Conservation (phyloP, 306 rosid species). For the Corylus americana region DNA sequence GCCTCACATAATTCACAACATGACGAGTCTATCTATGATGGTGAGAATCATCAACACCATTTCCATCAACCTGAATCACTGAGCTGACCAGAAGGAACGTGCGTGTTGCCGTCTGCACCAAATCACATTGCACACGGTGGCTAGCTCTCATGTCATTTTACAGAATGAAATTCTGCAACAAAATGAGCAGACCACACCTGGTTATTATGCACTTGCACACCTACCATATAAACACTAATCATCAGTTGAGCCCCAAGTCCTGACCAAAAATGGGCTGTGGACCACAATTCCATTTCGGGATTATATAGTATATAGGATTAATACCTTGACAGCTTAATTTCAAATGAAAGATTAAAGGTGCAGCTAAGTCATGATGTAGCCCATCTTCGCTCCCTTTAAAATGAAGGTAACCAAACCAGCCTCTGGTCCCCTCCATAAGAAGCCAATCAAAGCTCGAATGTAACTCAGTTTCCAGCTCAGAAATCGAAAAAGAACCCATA, state of each 20-base stretch:
- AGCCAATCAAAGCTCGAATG: slow-evolving; percentile 30
- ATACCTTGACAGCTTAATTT: background rate
- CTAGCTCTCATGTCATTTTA: background rate
- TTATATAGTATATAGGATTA: background rate
- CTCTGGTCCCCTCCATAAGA: slow-evolving; percentile 49
- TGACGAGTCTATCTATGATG: background rate
- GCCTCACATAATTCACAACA: slow-evolving; percentile 2
- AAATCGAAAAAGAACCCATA: background rate
- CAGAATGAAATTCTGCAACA: background rate
- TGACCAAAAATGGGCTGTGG: slow-evolving; percentile 20
- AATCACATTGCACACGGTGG: background rate
- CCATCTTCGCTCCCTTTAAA: slow-evolving; percentile 29
- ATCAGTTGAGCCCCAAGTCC: background rate
- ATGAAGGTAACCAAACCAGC: slow-evolving; percentile 21
- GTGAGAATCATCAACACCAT: background rate
- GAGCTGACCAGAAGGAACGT: background rate
- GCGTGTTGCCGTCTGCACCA: background rate
- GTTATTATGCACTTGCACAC: background rate
- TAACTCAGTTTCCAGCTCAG: background rate
- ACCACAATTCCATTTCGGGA: slow-evolving; percentile 20
- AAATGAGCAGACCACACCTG: background rate
- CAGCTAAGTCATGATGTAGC: slow-evolving; percentile 16
- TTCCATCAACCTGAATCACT: slow-evolving; percentile 13
- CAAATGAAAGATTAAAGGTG: slow-evolving; percentile 9
- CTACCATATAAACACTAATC: background rate